Evolutionary conservation across 129 eudicot species (phyloP), one percentile per base, ranked within the genome.

Genomic region (Escallonia herrerae): DNA sequence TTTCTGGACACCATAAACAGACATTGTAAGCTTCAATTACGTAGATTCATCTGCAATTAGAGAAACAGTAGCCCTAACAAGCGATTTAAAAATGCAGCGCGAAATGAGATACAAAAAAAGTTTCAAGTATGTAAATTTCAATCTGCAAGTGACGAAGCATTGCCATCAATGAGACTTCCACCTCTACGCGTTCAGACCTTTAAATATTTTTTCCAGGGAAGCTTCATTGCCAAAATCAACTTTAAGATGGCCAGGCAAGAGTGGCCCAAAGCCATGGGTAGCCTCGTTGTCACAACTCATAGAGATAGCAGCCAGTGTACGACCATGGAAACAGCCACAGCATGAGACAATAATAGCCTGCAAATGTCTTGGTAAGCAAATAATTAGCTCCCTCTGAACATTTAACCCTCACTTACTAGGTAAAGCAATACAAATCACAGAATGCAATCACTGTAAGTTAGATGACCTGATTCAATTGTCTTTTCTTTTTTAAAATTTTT

Each of bases 261-360:
- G 59, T 4, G 96, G 98, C 94, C 96, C 80, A 72, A 93, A 93
- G 43, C 90, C 96, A 74, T 85, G 83, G 13, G 96, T 87, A 45
- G 95, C 98, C 57, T 91, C 99, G 47, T 89, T 93, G 81, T 93
- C 99, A 80, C 99, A 93, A 61, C 99, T 93, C 99, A 93, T 93
- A 11, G 99, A 93, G 52, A 93, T 82, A 62, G 80, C 99, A 46
- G 82, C 99, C 76, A 93, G 65, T 49, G 99, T 93, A 59, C 99
- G 99, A 44, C 99, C 99, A 68, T 93, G 99, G 56, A 93, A 93
- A 78, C 99, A 93, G 15, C 99, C 99, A 82, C 99, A 93, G 76
- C 99, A 93, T 40, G 99, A 93, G 58, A 93, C 99, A 67, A 93
- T 84, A 50, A 93, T 79, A 83, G 96, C 99, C 99, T 93, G 82